Evolutionary conservation across 768 basidiomycete species (phyloP).

Genomic region (Obba rivulosa): DNA sequence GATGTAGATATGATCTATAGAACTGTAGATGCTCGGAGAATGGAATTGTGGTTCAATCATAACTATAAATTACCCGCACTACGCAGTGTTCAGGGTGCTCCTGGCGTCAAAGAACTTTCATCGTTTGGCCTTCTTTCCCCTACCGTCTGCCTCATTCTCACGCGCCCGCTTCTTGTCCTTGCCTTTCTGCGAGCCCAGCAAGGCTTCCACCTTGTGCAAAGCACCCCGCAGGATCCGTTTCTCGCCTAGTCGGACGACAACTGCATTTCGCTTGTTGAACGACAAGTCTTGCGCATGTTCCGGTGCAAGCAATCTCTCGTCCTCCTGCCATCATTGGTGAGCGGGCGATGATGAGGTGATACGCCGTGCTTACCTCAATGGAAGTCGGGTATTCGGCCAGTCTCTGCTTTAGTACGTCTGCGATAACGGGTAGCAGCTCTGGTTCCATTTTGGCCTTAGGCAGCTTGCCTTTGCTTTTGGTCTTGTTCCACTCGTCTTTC

Average conservation of each 20-base stretch:
- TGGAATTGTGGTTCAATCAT: not conserved
- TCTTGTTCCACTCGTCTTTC: conserved; percentile 53
- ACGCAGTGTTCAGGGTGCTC: not conserved
- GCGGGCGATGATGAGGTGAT: not conserved
- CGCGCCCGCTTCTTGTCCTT: conserved; percentile 11
- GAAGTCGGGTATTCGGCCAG: conserved; percentile 52
- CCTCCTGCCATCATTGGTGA: conserved; percentile 36
- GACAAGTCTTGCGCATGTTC: conserved; percentile 23
- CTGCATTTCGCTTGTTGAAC: conserved; percentile 51
- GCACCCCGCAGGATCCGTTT: conserved; percentile 53
- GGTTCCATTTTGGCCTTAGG: conserved; percentile 66
- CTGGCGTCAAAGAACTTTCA: conserved; percentile 2
- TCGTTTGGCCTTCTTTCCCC: conserved; percentile 13
- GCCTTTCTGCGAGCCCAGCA: not conserved
- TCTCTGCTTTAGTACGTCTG: conserved; percentile 45
- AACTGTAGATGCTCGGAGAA: conserved; percentile 1
- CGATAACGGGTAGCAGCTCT: conserved; percentile 40
- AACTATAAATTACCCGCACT: not conserved
- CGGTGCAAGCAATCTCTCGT: conserved; percentile 36
- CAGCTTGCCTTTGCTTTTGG: conserved; percentile 56
- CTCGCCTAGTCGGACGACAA: conserved; percentile 75
- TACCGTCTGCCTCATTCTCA: conserved; percentile 6
- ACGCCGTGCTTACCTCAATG: conserved; percentile 43
- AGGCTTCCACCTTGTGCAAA: conserved; percentile 9
- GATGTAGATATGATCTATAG: conserved; percentile 4